These are phyloP conservation scores for Puya raimondii DNA, from an alignment of 176 grass and related monocot species.

Conservation along the genomic window DNA sequence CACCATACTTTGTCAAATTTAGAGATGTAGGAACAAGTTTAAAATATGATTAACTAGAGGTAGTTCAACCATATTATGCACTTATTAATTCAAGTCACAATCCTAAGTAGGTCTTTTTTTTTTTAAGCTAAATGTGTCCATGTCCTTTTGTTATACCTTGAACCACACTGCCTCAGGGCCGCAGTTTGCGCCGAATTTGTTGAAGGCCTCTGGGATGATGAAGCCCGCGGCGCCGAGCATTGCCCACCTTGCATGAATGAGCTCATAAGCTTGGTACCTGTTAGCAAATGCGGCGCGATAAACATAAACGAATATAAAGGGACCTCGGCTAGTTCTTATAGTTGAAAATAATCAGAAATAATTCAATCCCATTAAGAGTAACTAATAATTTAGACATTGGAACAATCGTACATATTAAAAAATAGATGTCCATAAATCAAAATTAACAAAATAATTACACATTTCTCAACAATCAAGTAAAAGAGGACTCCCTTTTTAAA, in stretches of 20 bases:
- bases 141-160: conserved; percentile 35
- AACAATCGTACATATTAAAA: not conserved
- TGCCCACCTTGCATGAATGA: conserved; percentile 94
- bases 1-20: not conserved
- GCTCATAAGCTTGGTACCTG: conserved; percentile 92
- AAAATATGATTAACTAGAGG: not conserved
- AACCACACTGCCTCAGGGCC: conserved; percentile 98
- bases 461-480: not conserved
- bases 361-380: not conserved
- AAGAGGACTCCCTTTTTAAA: too few species aligned
- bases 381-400: not conserved
- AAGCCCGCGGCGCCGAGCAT: conserved; percentile 94
- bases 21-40: not conserved
- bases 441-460: not conserved
- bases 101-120: too few species aligned
- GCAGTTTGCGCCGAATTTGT: conserved; percentile 93
- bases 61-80: not conserved
- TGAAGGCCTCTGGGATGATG: conserved; percentile 90
- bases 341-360: too few species aligned
- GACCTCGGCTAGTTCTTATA: not conserved
- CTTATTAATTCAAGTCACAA: not conserved
- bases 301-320: not conserved
- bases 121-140: too few species aligned
- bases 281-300: conserved; percentile 9
- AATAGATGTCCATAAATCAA: not conserved